These are phyloP conservation scores for Cynara cardunculus DNA, from an alignment of 129 eudicot species.

Conservation along the genomic window DNA sequence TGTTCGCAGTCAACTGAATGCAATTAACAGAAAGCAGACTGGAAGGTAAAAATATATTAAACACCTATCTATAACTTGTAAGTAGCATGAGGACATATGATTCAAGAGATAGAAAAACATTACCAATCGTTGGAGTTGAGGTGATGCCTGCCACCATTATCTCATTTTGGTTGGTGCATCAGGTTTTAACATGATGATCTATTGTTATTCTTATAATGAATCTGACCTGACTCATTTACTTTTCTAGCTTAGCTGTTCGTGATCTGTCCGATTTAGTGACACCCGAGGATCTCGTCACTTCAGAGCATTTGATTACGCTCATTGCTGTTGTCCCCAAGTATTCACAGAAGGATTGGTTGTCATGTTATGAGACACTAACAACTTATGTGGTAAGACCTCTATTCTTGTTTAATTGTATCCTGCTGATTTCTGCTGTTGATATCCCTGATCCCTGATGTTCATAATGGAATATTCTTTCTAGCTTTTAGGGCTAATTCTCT, in stretches of 20 bases:
- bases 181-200: neutral
- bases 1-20: slow-evolving; percentile 80
- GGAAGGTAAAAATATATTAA: slow-evolving; percentile 59
- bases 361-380: slow-evolving; percentile 82
- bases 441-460: neutral
- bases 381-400: slow-evolving; percentile 63
- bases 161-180: neutral
- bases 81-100: neutral
- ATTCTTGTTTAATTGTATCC: neutral
- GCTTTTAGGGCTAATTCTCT: neutral
- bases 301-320: slow-evolving; percentile 78
- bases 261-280: slow-evolving; percentile 75
- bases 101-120: neutral
- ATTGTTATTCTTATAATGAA: neutral
- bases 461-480: neutral
- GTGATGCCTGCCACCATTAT: neutral
- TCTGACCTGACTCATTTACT: neutral
- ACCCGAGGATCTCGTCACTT: slow-evolving; percentile 60
- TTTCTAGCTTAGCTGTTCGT: slow-evolving; percentile 76
- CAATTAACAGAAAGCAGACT: slow-evolving; percentile 76
- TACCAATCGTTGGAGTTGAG: neutral
- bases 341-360: slow-evolving; percentile 89
- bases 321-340: slow-evolving; percentile 78
- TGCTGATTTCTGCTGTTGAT: slow-evolving; percentile 1
- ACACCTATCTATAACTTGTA: neutral